These are phyloP conservation scores for Fusarium falciforme DNA, from an alignment of 2,329 filamentous ascomycete genomes.

Conservation along the genomic window DNA sequence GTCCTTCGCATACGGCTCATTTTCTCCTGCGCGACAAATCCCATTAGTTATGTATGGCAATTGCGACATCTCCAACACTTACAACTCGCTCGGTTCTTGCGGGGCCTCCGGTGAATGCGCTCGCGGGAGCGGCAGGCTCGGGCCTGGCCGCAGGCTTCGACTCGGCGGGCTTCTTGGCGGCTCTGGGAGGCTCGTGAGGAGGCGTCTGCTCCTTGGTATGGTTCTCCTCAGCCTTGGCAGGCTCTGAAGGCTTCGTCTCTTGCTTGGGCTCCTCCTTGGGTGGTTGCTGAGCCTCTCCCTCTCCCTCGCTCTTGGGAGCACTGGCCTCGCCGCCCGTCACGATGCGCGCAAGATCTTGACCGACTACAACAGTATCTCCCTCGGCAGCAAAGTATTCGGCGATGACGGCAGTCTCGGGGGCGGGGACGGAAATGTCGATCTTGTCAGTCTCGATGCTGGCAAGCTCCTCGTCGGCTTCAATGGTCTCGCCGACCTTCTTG, in stretches of 20 bases:
- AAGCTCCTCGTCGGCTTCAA: conserved; percentile 48
- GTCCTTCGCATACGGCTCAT: conserved; percentile 79
- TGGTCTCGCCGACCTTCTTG: conserved; percentile 46
- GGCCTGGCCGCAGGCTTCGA: conserved; percentile 33
- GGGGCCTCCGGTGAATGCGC: conserved; percentile 11
- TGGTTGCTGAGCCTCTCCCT: conserved; percentile 31
- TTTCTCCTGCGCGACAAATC: too few species aligned
- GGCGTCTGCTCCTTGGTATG: conserved; percentile 22
- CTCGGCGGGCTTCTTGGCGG: conserved; percentile 29
- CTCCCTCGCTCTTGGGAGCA: conserved; percentile 30
- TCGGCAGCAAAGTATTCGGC: conserved; percentile 47
- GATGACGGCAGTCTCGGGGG: conserved; percentile 40
- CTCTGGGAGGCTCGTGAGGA: conserved; percentile 21
- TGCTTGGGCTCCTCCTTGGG: conserved; percentile 34
- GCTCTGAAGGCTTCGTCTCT: conserved; percentile 20
- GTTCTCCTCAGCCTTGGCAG: conserved; percentile 31
- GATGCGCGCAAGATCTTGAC: conserved; percentile 46
- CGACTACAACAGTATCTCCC: conserved; percentile 48
- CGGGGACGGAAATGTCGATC: conserved; percentile 48
- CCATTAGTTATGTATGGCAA: too few species aligned
- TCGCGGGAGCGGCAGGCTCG: conserved; percentile 6
- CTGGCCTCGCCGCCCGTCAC: conserved; percentile 41
- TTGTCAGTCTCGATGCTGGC: conserved; percentile 50
- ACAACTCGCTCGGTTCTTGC: conserved; percentile 36
- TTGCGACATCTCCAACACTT: background rate